Percentiles rank a stretch among this genome's conserved stretches.
Evolutionary conservation across 2,329 filamentous ascomycete genomes (phyloP).

Genomic region (Neonectria neomacrospora): DNA sequence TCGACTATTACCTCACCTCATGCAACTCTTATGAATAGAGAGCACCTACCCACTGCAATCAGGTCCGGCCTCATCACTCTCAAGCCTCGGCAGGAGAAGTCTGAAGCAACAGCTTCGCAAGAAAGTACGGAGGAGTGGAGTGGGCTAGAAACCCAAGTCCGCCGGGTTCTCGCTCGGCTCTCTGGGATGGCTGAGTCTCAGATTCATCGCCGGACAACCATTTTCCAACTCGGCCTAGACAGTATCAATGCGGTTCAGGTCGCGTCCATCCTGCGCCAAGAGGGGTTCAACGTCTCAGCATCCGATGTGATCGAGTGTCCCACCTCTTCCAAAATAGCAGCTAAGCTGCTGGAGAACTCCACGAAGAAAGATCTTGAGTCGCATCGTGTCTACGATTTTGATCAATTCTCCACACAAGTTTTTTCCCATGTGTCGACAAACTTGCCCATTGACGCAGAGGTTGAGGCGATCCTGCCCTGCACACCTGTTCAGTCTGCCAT

Average conservation of each 20-base stretch:
- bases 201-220: constrained; percentile 73
- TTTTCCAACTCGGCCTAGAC: constrained; percentile 90
- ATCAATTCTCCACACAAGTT: constrained; percentile 51
- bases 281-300: constrained; percentile 69
- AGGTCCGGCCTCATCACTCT: constrained; percentile 36
- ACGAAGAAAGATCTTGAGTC: constrained; percentile 3
- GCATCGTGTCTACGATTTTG: constrained; percentile 52
- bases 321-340: constrained; percentile 55
- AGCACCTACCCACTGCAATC: constrained; percentile 39
- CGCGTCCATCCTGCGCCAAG: constrained; percentile 71
- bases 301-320: constrained; percentile 78
- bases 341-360: constrained; percentile 37
- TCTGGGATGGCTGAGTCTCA: constrained; percentile 60
- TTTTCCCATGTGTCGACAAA: constrained; percentile 42
- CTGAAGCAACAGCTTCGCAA: constrained; percentile 29
- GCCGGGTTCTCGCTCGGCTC: constrained; percentile 67
- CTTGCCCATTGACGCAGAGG: constrained; percentile 34
- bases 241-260: constrained; percentile 89
- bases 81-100: constrained; percentile 33
- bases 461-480: constrained; percentile 77
- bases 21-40: constrained; percentile 32
- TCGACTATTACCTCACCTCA: constrained; percentile 44
- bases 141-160: constrained; percentile 62
- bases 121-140: constrained; percentile 56
- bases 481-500: constrained; percentile 84